phyloP scores from a whole-genome alignment of 768 basidiomycete species.

The Xerocomus spinulosus region DNA sequence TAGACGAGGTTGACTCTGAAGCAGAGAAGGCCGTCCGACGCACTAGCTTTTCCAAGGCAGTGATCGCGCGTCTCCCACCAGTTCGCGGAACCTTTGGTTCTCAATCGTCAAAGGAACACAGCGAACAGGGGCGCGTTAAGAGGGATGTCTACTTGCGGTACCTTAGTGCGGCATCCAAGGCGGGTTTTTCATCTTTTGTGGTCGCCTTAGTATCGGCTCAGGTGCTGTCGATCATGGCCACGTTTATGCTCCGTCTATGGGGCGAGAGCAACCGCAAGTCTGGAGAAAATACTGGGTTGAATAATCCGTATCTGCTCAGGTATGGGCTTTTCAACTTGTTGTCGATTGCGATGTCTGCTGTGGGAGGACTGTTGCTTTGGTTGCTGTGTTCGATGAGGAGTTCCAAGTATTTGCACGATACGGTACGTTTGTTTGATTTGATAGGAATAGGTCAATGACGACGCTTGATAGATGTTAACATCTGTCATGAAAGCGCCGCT shows the following conservation, averaged over 20 bases:
- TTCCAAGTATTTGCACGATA: not conserved
- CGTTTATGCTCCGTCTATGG: not conserved
- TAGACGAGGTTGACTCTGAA: conserved; percentile 25
- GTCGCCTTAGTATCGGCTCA: not conserved
- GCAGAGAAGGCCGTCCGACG: conserved; percentile 56
- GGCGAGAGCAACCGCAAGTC: not conserved
- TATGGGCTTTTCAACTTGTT: not conserved
- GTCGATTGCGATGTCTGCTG: not conserved
- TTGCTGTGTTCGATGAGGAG: not conserved
- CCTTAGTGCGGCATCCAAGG: conserved; percentile 70
- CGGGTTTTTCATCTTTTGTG: not conserved
- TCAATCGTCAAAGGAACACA: conserved; percentile 63
- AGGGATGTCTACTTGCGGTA: conserved; percentile 70
- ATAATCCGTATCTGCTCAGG: not conserved
- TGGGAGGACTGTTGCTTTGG: not conserved
- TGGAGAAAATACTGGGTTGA: not conserved
- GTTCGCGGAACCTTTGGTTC: conserved; percentile 37
- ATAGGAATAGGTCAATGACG: not conserved
- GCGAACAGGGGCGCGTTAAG: conserved; percentile 80
- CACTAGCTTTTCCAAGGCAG: conserved; percentile 56
- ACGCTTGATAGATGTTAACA: conserved; percentile 56
- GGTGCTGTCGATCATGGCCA: not conserved
- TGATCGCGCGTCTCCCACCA: conserved; percentile 41
- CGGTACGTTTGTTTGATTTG: not conserved
- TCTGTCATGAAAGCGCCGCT: conserved; percentile 55